Base-by-base conservation (phyloP, 768 basidiomycete species). In the Tulasnella sp. region DNA sequence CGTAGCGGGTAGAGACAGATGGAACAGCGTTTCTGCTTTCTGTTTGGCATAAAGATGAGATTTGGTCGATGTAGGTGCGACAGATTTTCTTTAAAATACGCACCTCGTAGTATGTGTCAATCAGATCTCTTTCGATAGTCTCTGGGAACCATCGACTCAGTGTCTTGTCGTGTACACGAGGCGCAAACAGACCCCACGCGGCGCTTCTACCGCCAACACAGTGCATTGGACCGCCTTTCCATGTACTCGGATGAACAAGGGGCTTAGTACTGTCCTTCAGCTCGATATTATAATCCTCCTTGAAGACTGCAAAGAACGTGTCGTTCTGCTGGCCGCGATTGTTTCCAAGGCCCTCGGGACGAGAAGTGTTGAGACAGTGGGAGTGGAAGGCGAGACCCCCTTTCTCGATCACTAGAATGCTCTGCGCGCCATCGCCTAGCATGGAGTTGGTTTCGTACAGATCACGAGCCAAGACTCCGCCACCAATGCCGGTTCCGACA, bases 321-420 rank as follows among this genome's bases (percentile, higher is more conserved):
- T 68, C 66, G 56, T 69, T 68, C 61, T 64, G 61, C 63, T 68
- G 65, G 7, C 62, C 68, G 32, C 58, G 58, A 38, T 67, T 52
- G 24, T 65, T 60, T 5, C 64, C 67, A 30, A 63, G 64, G 11
- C 62, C 64, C 15, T 53, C 32, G 13, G 68, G 68, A 10, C 67
- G 66, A 17, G 68, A 51, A n/a, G 64, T 64, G 48, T 69, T 68
- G 50, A 68, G 61, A 49, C 64, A 68, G 49, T 68, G 67, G 10
- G 68, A 67, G 50, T 69, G 67, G 62, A 68, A 69, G 17, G 54
- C 24, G 5, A 69, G 61, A 34, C 61, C 67, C 29, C 68, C 68
- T 34, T 62, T 62, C 54, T 69, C 68, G 56, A 68, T 67, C 56
- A 69, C 66, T 11, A 69, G 65, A 30, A 69, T 51, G 23, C 54